These are phyloP conservation scores for Apophysomyces ossiformis DNA, from an alignment of 371 early-diverging fungal species.

Conservation along the genomic window DNA sequence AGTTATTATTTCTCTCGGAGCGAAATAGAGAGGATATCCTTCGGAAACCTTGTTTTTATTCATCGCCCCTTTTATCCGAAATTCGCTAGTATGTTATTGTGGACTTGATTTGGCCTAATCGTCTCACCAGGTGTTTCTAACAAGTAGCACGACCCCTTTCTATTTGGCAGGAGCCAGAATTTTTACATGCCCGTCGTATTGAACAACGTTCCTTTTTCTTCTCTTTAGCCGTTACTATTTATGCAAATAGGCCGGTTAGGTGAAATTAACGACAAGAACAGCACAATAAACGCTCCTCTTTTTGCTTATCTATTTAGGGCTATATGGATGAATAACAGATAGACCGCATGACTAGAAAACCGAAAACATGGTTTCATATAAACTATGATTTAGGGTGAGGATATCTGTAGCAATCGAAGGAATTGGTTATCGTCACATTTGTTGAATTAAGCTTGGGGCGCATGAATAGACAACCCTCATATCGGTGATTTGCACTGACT, in stretches of 20 bases:
- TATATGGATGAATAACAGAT: no score
- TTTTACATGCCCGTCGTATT: constrained; percentile 10
- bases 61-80: constrained; percentile 1
- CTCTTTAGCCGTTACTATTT: constrained; percentile 6
- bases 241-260: background rate
- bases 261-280: background rate
- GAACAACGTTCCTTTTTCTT: constrained; percentile 8
- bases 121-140: background rate
- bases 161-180: constrained; percentile 11
- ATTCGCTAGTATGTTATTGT: background rate
- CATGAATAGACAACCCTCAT: constrained; percentile 5
- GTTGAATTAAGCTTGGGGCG: background rate
- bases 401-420: background rate
- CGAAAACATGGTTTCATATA: no score
- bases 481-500: constrained; percentile 6
- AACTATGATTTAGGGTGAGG: background rate
- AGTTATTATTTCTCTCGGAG: background rate
- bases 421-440: background rate
- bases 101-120: background rate
- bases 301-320: no score
- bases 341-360: no score
- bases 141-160: background rate
- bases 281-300: no score
- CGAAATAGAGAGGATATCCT: background rate
- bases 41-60: constrained; percentile 4